A percentile compares a stretch with the other conserved stretches of the same genome.
Conservation (phyloP, 345 rosid species). For the Gossypium australe region DNA sequence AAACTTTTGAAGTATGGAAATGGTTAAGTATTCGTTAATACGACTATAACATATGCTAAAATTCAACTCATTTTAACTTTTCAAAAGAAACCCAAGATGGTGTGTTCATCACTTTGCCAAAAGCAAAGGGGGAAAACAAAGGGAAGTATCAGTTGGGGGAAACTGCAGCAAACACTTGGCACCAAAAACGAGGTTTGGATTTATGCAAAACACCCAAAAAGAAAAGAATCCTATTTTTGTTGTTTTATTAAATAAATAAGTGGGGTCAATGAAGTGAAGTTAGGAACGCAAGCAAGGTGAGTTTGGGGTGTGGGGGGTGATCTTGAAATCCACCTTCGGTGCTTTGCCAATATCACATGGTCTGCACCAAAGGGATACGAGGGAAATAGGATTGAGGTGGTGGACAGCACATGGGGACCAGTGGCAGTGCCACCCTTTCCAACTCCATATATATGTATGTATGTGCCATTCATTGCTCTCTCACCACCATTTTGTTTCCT, state of each 20-base stretch:
- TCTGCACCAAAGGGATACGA: conserved; percentile 10
- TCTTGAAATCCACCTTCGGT: neutral
- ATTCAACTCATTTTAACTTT: too few species aligned
- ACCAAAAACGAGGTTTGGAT: conserved; percentile 27
- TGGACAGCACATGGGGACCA: conserved; percentile 37
- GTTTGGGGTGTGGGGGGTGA: neutral
- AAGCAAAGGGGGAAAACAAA: conserved; percentile 8
- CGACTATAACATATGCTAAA: too few species aligned
- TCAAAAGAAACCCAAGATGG: too few species aligned
- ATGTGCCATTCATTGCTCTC: neutral
- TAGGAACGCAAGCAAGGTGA: neutral
- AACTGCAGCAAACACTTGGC: conserved; percentile 19
- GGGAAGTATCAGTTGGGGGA: conserved; percentile 25
- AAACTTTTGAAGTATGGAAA: conserved; percentile 6
- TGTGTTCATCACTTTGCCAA: conserved; percentile 16
- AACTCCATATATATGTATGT: neutral
- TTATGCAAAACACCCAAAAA: conserved; percentile 12
- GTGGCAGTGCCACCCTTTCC: neutral
- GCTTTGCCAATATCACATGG: conserved; percentile 25
- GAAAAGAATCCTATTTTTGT: neutral
- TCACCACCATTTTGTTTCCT: conserved; percentile 6
- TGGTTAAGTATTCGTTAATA: too few species aligned
- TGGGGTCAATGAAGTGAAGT: conserved; percentile 11
- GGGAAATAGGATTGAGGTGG: neutral
- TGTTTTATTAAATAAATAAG: neutral